phyloP scores from a whole-genome alignment of 2,329 filamentous ascomycete species.

The Teratosphaeria zuluensis region DNA sequence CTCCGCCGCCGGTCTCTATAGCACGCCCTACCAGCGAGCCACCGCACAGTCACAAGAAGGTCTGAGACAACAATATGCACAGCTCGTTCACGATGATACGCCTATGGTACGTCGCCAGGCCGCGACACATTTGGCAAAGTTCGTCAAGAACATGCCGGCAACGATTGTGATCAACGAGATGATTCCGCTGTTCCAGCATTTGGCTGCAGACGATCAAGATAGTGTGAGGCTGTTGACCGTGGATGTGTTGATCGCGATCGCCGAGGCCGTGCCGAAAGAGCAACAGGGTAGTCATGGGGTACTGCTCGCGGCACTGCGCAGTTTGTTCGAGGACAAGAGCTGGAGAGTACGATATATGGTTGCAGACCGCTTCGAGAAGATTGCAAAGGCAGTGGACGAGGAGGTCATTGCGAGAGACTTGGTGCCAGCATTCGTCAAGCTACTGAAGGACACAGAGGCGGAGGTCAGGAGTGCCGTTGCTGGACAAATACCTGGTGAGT shows the following conservation, averaged over 20 bases:
- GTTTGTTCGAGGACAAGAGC: slow-evolving; percentile 96
- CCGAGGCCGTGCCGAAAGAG: slow-evolving; percentile 94
- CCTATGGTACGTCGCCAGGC: slow-evolving; percentile 97
- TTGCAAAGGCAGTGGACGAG: slow-evolving; percentile 95
- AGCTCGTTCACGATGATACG: slow-evolving; percentile 94
- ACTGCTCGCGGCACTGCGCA: slow-evolving; percentile 78
- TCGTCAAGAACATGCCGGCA: slow-evolving; percentile 92
- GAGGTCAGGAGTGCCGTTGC: slow-evolving; percentile 96
- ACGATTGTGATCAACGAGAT: slow-evolving; percentile 93
- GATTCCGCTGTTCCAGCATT: slow-evolving; percentile 96
- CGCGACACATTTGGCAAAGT: slow-evolving; percentile 92
- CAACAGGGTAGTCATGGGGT: slow-evolving; percentile 95
- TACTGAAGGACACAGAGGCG: slow-evolving; percentile 94
- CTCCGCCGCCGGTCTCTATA: slow-evolving; percentile 92
- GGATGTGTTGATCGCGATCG: slow-evolving; percentile 90
- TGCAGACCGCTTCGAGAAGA: slow-evolving; percentile 97
- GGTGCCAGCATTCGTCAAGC: slow-evolving; percentile 92
- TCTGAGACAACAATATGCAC: slow-evolving; percentile 81
- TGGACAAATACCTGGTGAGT: slow-evolving; percentile 78
- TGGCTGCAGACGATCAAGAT: slow-evolving; percentile 93
- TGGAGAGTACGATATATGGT: slow-evolving; percentile 99
- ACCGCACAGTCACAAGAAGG: slow-evolving; percentile 79
- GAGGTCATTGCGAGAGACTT: slow-evolving; percentile 90
- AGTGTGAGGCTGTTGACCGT: slow-evolving; percentile 93
- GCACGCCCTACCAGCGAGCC: slow-evolving; percentile 84